Evolutionary conservation across 768 basidiomycete species (phyloP).

Genomic region (Ephemerocybe angulata): DNA sequence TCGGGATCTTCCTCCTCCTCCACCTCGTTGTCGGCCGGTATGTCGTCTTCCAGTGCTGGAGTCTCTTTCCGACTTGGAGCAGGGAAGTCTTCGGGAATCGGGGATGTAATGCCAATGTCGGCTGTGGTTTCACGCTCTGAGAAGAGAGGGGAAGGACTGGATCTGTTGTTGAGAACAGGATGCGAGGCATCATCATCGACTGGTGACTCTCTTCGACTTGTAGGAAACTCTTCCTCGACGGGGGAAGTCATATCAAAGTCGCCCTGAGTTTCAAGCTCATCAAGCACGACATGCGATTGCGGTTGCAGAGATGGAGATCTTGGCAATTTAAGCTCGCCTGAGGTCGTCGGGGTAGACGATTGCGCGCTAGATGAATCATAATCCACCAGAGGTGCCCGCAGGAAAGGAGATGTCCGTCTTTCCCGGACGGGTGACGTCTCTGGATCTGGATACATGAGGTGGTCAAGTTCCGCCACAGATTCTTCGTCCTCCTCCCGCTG

Average conservation of each 20-base stretch:
- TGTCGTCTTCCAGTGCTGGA: constrained; percentile 30
- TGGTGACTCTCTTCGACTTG: too few species aligned
- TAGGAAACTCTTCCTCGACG: too few species aligned
- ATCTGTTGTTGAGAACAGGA: too few species aligned
- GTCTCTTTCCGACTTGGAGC: not conserved
- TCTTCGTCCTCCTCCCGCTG: constrained; percentile 4
- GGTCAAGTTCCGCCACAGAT: constrained; percentile 8
- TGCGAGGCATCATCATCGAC: too few species aligned
- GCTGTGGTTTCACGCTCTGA: too few species aligned
- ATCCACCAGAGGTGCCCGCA: not conserved
- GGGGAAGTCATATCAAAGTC: too few species aligned
- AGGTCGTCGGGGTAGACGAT: not conserved
- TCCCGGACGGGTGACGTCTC: constrained; percentile 13
- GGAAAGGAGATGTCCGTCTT: not conserved
- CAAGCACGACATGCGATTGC: not conserved
- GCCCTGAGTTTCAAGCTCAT: not conserved
- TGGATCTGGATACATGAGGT: constrained; percentile 13
- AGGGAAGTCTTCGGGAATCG: too few species aligned
- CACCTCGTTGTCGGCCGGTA: constrained; percentile 29
- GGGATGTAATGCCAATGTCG: too few species aligned
- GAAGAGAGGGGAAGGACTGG: too few species aligned
- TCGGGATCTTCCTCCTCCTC: constrained; percentile 26
- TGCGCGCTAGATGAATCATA: not conserved
- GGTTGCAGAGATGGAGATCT: too few species aligned
- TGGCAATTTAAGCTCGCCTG: too few species aligned